Percentiles rank a stretch among this genome's conserved stretches.
phyloP scores from a whole-genome alignment of 805 yeast genomes.

The Candida endomychidarum region DNA sequence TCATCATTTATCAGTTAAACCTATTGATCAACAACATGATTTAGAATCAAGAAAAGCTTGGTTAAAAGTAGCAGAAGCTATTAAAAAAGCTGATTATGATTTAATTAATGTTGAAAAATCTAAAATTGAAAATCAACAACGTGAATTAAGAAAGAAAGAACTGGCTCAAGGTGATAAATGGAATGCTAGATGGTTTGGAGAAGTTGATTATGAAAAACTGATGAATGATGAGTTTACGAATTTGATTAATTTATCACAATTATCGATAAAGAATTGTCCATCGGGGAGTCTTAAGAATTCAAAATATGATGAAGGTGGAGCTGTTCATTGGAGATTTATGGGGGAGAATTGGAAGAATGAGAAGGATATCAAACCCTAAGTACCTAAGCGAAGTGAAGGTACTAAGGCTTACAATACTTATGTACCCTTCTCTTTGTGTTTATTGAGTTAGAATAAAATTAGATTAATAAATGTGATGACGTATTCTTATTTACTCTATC shows the following conservation, averaged over 20 bases:
- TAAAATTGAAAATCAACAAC: slow-evolving; percentile 77
- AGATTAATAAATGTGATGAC: too few relatives aligned
- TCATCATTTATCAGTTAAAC: slow-evolving; percentile 69
- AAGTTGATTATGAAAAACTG: slow-evolving; percentile 26
- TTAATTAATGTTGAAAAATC: slow-evolving; percentile 74
- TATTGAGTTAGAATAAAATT: too few relatives aligned
- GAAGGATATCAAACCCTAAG: slow-evolving; percentile 35
- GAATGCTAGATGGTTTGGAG: slow-evolving; percentile 81
- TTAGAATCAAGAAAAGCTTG: slow-evolving; percentile 90
- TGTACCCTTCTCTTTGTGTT: too few relatives aligned
- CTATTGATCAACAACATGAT: slow-evolving; percentile 73
- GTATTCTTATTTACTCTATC: too few relatives aligned
- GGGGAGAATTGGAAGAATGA: slow-evolving; percentile 57
- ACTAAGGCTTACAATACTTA: too few relatives aligned
- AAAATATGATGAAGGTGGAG: slow-evolving; percentile 51
- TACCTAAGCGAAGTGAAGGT: too few relatives aligned
- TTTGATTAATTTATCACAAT: slow-evolving; percentile 46
- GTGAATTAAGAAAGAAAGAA: slow-evolving; percentile 78
- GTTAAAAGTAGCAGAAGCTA: slow-evolving; percentile 86
- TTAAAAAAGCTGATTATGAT: slow-evolving; percentile 71
- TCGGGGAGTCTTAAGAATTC: slow-evolving; percentile 61
- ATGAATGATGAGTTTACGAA: slow-evolving; percentile 33
- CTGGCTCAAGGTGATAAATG: slow-evolving; percentile 61
- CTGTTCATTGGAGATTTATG: slow-evolving; percentile 72
- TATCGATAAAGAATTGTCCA: slow-evolving; percentile 64